phyloP scores from a whole-genome alignment of 1,284 basidiomycete species.

The Boletus sp. region DNA sequence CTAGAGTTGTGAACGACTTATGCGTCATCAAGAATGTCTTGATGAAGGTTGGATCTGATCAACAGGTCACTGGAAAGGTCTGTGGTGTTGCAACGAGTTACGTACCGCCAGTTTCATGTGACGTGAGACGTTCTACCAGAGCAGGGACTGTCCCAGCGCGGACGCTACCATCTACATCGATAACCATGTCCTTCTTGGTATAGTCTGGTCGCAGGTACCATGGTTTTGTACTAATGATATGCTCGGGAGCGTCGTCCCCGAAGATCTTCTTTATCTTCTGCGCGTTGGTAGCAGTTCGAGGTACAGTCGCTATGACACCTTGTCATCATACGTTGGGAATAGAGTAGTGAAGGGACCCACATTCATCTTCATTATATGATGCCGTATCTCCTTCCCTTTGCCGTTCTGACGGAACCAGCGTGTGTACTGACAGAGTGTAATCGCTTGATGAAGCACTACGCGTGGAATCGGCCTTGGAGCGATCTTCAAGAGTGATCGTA shows the following conservation, averaged over 20 bases:
- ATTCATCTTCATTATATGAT: conserved; percentile 34
- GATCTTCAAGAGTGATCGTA: conserved; percentile 34
- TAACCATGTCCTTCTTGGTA: conserved; percentile 73
- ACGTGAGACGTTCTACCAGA: conserved; percentile 85
- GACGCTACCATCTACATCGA: conserved; percentile 80
- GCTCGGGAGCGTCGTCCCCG: conserved; percentile 62
- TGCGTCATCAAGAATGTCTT: conserved; percentile 96
- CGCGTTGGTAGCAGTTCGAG: conserved; percentile 34
- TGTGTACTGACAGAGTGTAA: conserved; percentile 26
- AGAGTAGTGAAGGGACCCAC: conserved; percentile 28
- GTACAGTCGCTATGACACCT: conserved; percentile 19
- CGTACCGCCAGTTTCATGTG: conserved; percentile 80
- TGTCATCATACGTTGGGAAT: conserved; percentile 7
- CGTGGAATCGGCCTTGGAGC: conserved; percentile 15
- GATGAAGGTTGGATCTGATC: conserved; percentile 74
- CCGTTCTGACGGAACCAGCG: conserved; percentile 24
- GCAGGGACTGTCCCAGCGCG: conserved; percentile 85
- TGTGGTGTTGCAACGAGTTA: conserved; percentile 4
- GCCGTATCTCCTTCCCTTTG: conserved; percentile 22
- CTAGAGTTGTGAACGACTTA: conserved; percentile 88
- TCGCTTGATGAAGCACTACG: conserved; percentile 25
- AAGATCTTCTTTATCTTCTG: conserved; percentile 74
- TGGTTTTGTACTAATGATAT: conserved; percentile 59
- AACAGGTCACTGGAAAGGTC: conserved; percentile 2
- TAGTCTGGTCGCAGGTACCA: conserved; percentile 87